Evolutionary conservation across 139 green algal species (phyloP), one percentile per base, ranked within the genome.

Genomic region (Trebouxia sp.): DNA sequence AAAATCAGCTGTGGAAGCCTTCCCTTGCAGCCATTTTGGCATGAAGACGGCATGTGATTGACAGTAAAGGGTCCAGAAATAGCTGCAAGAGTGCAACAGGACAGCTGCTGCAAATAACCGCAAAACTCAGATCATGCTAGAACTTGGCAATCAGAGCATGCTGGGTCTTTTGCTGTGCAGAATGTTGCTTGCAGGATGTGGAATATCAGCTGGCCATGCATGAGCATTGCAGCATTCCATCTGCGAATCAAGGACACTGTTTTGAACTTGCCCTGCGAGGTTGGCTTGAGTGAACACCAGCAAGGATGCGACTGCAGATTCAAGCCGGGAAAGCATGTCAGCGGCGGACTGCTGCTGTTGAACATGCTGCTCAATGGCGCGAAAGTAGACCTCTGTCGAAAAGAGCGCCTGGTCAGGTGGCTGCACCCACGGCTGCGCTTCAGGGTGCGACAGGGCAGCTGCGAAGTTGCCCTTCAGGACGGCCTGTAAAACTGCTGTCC

Each of bases 251-350:
- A 50, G 35, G 7, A 6, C 5, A 50, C 28, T 11, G 9, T 42
- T 14, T 32, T 12, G 17, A 41, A 35, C 85, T 66, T 62, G 90
- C 88, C 92, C 93, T 39, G 89, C 92, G 10, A 96, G 56, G 83
- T 95, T 96, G 55, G 84, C 77, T 78, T 94, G 90, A 26, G 88
- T 22, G 77, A 96, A 96, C 8, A 89, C 35, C 26, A 85, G 43
- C 10, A 95, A 81, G 4, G 83, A 76, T 17, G 87, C 82, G 6
- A 76, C 72, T 41, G 56, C 80, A 41, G 62, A 8, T 28, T 56
- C 30, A 24, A 84, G 72, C 26, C 65, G 66, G 22, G 22, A 32
- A 50, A 30, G 26, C 14, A 17, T 42, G 17, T 32, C 55, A 38
- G 48, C 47, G 66, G 32, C 15, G 6, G 30, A 47, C 20, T 6